Conservation (phyloP, 768 basidiomycete species). For the Kwoniella dejecticola region DNA sequence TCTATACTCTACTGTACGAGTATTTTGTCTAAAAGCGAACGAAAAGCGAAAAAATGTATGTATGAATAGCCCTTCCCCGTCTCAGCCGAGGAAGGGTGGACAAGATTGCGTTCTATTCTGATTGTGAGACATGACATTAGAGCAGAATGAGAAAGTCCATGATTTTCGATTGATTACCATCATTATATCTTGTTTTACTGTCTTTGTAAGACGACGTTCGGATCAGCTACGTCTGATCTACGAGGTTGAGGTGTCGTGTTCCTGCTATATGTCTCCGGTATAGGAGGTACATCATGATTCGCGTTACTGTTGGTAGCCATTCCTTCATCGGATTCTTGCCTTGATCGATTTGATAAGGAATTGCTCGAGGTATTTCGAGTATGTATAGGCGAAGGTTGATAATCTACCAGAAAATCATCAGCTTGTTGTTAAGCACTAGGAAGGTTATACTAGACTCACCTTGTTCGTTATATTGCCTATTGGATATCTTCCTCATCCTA, state of each 20-base stretch:
- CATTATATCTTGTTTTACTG: neutral
- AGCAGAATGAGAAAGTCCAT: too few species aligned
- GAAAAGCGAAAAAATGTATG: too few species aligned
- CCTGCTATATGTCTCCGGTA: neutral
- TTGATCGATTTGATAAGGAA: constrained; percentile 8
- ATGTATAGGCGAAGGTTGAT: constrained; percentile 10
- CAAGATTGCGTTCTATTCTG: too few species aligned
- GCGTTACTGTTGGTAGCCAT: too few species aligned
- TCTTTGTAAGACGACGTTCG: constrained; percentile 2
- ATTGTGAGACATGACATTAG: too few species aligned
- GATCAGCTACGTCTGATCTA: constrained; percentile 7
- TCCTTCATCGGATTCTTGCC: constrained; percentile 16
- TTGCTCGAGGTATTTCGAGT: neutral
- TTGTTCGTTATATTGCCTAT: constrained; percentile 12
- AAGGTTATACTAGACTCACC: constrained; percentile 4
- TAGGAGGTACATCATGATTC: constrained; percentile 3
- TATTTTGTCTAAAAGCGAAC: too few species aligned
- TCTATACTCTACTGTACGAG: too few species aligned
- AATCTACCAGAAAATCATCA: constrained; percentile 1
- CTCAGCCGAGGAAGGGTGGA: too few species aligned
- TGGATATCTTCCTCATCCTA: constrained; percentile 40
- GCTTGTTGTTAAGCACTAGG: neutral
- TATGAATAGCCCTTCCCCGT: too few species aligned
- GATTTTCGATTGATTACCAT: too few species aligned
- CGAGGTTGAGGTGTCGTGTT: neutral